Evolutionary conservation across 768 basidiomycete species (phyloP).

Genomic region (Lactarius tabidus): DNA sequence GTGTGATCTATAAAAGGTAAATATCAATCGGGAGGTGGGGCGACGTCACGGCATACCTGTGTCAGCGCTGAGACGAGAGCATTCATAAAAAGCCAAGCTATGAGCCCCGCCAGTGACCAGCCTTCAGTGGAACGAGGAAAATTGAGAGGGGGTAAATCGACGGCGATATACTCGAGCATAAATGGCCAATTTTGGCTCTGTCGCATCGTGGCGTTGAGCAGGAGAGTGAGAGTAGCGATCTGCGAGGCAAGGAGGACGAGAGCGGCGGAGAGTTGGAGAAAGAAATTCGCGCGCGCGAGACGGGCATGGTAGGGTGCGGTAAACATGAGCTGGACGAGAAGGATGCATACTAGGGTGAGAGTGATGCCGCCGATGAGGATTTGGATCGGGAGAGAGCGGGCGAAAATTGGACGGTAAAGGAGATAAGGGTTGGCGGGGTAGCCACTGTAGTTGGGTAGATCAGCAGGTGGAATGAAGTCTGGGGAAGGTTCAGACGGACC

Average conservation of each 20-base stretch:
- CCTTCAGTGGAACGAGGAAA: slow-evolving; percentile 29
- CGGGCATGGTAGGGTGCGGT: slow-evolving; percentile 96
- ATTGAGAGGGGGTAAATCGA: slow-evolving; percentile 62
- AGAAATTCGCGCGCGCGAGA: slow-evolving; percentile 87
- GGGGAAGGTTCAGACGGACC: slow-evolving; percentile 3
- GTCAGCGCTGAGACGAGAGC: slow-evolving; percentile 79
- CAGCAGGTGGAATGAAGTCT: background rate
- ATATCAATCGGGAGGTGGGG: background rate
- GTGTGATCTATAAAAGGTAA: slow-evolving; percentile 66
- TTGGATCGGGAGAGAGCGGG: slow-evolving; percentile 87
- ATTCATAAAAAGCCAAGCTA: slow-evolving; percentile 85
- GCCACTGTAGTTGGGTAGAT: slow-evolving; percentile 22
- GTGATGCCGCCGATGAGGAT: slow-evolving; percentile 82
- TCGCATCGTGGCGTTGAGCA: slow-evolving; percentile 53
- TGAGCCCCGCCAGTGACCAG: slow-evolving; percentile 65
- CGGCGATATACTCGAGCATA: slow-evolving; percentile 89
- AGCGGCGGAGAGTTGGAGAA: slow-evolving; percentile 83
- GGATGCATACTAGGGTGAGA: slow-evolving; percentile 76
- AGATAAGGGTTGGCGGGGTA: slow-evolving; percentile 66
- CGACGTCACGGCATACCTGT: slow-evolving; percentile 53
- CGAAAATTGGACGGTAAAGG: slow-evolving; percentile 71
- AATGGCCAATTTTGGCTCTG: slow-evolving; percentile 87
- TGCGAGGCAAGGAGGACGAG: slow-evolving; percentile 73
- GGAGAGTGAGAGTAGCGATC: slow-evolving; percentile 71
- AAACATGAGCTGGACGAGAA: slow-evolving; percentile 90